Conservation (phyloP, 352 stramenopile species). For the Globisporangium recalcitrans region DNA sequence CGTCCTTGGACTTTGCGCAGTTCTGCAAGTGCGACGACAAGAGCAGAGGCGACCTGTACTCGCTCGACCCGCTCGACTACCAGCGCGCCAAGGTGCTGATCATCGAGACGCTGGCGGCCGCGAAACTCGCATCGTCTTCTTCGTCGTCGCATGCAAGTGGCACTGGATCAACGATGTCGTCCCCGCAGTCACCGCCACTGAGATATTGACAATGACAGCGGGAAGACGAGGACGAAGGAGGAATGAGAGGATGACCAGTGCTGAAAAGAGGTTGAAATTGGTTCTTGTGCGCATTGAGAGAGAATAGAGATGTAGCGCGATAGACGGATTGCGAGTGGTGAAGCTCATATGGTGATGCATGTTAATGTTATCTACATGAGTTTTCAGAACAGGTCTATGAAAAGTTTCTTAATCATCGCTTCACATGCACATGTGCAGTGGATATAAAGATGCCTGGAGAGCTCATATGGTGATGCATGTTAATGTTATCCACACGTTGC, state of each 20-base stretch:
- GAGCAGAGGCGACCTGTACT: constrained; percentile 51
- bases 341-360: constrained; percentile 90
- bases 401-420: constrained; percentile 75
- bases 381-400: constrained; percentile 89
- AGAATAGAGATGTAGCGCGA: background rate
- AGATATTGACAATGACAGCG: background rate
- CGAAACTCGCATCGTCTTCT: constrained; percentile 10
- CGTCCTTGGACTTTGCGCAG: constrained; percentile 42
- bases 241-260: no score
- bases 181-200: background rate
- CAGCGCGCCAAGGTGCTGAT: constrained; percentile 51
- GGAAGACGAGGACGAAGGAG: no score
- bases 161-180: background rate
- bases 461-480: constrained; percentile 91
- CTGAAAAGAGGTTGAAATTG: background rate
- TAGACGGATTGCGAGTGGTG: background rate
- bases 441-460: constrained; percentile 15
- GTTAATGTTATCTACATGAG: constrained; percentile 74
- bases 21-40: constrained; percentile 31
- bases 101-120: constrained; percentile 50
- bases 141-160: background rate
- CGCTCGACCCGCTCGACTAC: constrained; percentile 64
- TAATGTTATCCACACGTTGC: constrained; percentile 67
- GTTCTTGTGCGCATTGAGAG: background rate
- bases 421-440: constrained; percentile 8